Conservation (phyloP, 2,329 filamentous ascomycete species). For the Aspergillus unguis region DNA sequence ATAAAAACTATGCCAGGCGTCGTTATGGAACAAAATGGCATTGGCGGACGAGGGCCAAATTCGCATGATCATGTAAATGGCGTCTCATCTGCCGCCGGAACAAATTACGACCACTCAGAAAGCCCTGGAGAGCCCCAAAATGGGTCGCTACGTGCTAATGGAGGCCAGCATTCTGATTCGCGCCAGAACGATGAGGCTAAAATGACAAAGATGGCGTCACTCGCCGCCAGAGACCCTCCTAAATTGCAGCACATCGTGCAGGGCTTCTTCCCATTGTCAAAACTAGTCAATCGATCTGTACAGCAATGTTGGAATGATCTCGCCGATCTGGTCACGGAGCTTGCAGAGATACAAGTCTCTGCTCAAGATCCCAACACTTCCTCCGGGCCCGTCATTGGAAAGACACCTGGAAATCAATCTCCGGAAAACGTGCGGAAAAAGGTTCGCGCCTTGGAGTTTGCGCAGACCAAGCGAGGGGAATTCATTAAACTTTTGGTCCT, state of each 20-base stretch:
- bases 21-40: constrained; percentile 39
- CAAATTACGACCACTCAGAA: constrained; percentile 15
- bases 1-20: constrained; percentile 41
- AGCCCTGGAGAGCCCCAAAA: constrained; percentile 21
- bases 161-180: constrained; percentile 15
- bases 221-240: constrained; percentile 37
- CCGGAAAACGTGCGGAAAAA: constrained; percentile 73
- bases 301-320: constrained; percentile 81
- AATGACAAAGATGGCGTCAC: constrained; percentile 1
- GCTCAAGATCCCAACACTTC: constrained; percentile 36
- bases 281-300: constrained; percentile 71
- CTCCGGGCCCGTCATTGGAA: constrained; percentile 24
- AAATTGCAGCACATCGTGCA: constrained; percentile 66
- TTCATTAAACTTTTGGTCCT: constrained; percentile 93
- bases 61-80: constrained; percentile 26
- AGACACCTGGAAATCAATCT: constrained; percentile 34
- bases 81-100: constrained; percentile 13
- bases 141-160: constrained; percentile 28
- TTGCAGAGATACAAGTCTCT: constrained; percentile 66
- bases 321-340: constrained; percentile 63
- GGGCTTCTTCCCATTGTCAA: constrained; percentile 71
- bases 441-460: constrained; percentile 68
- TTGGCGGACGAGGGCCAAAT: constrained; percentile 26
- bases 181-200: constrained; percentile 12
- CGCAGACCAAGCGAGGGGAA: constrained; percentile 73